Conservation (phyloP, 108 stramenopile genomes). For the Cyclostephanos invisitatus region DNA sequence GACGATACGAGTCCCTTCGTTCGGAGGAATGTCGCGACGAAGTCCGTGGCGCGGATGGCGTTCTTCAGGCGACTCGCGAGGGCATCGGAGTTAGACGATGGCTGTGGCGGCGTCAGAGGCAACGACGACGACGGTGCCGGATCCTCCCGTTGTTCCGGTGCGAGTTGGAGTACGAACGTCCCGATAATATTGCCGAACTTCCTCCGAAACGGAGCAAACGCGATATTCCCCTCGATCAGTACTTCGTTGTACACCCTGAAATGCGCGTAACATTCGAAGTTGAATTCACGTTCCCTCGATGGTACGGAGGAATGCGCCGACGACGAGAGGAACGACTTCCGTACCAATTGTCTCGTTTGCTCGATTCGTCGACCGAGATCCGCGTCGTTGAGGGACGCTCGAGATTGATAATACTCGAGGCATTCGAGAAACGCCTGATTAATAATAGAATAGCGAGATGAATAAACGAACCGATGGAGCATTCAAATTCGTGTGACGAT, state of each 20-base stretch:
- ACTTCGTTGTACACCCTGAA: conserved; percentile 77
- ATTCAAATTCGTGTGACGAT: no score
- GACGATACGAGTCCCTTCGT: conserved; percentile 32
- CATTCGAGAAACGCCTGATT: conserved; percentile 52
- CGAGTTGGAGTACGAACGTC: conserved; percentile 28
- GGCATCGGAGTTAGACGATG: conserved; percentile 1
- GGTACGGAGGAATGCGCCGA: conserved; percentile 14
- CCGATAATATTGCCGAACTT: conserved; percentile 60
- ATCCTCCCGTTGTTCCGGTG: background rate
- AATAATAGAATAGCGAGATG: no score
- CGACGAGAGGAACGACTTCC: conserved; percentile 51
- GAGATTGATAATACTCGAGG: conserved; percentile 24
- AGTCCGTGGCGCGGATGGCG: conserved; percentile 20
- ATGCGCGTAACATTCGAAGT: conserved; percentile 70
- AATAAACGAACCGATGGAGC: no score
- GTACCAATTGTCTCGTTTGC: conserved; percentile 46
- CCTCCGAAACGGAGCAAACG: conserved; percentile 54
- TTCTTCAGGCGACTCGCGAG: conserved; percentile 9
- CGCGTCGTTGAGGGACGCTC: conserved; percentile 9
- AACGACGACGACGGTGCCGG: background rate
- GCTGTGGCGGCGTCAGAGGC: conserved; percentile 10
- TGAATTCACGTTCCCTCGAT: conserved; percentile 51
- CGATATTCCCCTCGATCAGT: conserved; percentile 43
- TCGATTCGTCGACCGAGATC: conserved; percentile 42
- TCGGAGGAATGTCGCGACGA: conserved; percentile 14